These are phyloP conservation scores for Priceomyces haplophilus DNA, from an alignment of 805 yeast species.

Conservation along the genomic window DNA sequence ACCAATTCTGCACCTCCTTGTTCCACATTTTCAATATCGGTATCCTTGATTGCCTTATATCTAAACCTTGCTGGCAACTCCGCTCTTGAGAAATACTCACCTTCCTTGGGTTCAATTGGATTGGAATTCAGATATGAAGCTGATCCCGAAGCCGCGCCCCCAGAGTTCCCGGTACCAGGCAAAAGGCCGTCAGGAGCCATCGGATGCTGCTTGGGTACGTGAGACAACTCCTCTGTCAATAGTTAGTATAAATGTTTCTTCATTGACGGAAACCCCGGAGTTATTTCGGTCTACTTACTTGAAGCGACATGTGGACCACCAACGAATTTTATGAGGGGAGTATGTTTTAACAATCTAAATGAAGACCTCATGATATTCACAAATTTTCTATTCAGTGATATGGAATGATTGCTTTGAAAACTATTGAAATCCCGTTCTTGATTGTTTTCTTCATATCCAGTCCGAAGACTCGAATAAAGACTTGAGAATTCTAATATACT, in stretches of 20 bases:
- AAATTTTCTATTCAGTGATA: neutral
- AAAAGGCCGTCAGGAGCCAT: constrained; percentile 43
- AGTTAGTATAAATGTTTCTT: constrained; percentile 3
- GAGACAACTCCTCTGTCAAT: constrained; percentile 12
- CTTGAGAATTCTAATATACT: neutral
- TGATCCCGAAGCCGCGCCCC: constrained; percentile 12
- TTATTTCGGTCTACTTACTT: constrained; percentile 34
- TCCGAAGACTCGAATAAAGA: neutral
- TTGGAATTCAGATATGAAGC: constrained; percentile 19
- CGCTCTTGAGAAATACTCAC: constrained; percentile 51
- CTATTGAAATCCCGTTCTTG: neutral
- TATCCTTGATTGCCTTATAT: constrained; percentile 57
- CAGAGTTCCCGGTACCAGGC: constrained; percentile 23
- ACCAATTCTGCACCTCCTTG: constrained; percentile 78
- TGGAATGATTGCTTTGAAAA: too few relatives aligned
- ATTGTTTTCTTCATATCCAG: neutral
- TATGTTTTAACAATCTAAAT: constrained; percentile 37
- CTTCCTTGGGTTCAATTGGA: constrained; percentile 40
- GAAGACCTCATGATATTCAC: constrained; percentile 29
- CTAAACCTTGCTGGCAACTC: constrained; percentile 74
- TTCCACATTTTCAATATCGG: constrained; percentile 73
- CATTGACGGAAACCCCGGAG: neutral
- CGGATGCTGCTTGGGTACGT: constrained; percentile 36
- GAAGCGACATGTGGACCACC: constrained; percentile 69
- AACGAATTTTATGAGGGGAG: constrained; percentile 79